A percentile compares a stretch with the other conserved stretches of the same genome.
Conservation (phyloP, 768 basidiomycete species). For the Lactarius indigo region DNA sequence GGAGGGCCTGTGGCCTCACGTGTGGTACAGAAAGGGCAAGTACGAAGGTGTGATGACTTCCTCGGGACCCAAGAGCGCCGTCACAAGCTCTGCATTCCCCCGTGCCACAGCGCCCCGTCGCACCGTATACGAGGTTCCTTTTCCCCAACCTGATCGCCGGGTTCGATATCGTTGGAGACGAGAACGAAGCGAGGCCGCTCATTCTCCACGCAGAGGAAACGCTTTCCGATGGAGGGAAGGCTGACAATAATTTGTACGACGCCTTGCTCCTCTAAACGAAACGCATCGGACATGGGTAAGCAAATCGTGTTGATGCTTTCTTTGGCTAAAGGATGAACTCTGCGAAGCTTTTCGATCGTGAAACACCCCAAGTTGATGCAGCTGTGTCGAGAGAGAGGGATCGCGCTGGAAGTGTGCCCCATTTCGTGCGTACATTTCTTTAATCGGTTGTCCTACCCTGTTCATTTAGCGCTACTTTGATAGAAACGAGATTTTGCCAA, state of each 20-base stretch:
- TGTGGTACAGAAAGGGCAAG: no score
- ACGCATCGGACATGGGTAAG: slow-evolving; percentile 77
- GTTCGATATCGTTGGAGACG: slow-evolving; percentile 79
- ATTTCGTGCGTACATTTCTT: slow-evolving; percentile 59
- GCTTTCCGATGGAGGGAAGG: slow-evolving; percentile 65
- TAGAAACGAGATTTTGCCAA: slow-evolving; percentile 65
- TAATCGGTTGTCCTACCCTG: slow-evolving; percentile 4
- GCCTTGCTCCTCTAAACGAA: slow-evolving; percentile 75
- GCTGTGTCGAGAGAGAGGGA: slow-evolving; percentile 57
- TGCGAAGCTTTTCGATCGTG: slow-evolving; percentile 59
- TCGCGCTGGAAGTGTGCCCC: slow-evolving; percentile 74
- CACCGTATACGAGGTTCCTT: no score
- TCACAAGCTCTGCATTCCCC: no score
- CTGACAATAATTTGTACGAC: slow-evolving; percentile 76
- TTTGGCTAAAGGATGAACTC: neutral
- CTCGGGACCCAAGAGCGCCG: no score
- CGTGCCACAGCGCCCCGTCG: no score
- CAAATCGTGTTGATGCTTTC: neutral
- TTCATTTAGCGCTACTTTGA: neutral
- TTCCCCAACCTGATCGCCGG: slow-evolving; percentile 77
- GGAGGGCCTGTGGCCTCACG: no score
- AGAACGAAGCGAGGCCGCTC: slow-evolving; percentile 62
- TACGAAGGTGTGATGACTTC: no score
- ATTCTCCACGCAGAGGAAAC: slow-evolving; percentile 83
- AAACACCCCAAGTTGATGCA: slow-evolving; percentile 75